These are phyloP conservation scores for Beauveria bassiana DNA, from an alignment of 2,329 filamentous ascomycete species.

Conservation along the genomic window DNA sequence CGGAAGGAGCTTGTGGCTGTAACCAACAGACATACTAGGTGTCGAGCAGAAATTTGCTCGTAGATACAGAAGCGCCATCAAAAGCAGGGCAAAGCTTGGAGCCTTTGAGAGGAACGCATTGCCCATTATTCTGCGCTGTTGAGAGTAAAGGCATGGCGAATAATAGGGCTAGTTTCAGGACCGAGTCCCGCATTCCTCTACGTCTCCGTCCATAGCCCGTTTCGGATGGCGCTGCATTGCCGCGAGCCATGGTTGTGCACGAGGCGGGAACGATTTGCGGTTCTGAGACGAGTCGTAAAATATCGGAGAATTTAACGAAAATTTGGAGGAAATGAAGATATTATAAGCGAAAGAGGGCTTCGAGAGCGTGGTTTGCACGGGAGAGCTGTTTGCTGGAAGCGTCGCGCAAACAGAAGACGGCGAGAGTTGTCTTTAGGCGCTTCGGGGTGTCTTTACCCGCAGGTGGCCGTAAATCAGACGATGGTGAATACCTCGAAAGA, in stretches of 20 bases:
- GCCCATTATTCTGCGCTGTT: constrained; percentile 26
- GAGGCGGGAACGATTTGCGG: not conserved
- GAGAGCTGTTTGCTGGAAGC: not conserved
- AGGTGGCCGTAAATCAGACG: not conserved
- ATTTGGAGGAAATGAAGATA: not conserved
- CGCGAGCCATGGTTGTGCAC: constrained; percentile 2
- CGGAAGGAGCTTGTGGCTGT: not conserved
- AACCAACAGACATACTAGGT: constrained; percentile 47
- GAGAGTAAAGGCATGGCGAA: constrained; percentile 22
- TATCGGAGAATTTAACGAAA: not conserved
- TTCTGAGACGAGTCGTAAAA: not conserved
- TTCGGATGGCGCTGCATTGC: constrained; percentile 1
- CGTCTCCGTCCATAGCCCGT: constrained; percentile 12
- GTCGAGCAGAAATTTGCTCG: constrained; percentile 45
- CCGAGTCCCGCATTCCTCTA: constrained; percentile 15
- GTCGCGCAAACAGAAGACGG: not conserved
- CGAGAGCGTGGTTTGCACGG: not conserved
- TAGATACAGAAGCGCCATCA: constrained; percentile 63
- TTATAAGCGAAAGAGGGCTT: not conserved
- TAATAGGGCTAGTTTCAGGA: constrained; percentile 18
- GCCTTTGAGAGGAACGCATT: constrained; percentile 60
- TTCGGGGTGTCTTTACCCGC: not conserved
- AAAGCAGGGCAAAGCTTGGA: constrained; percentile 69
- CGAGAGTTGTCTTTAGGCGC: not conserved
- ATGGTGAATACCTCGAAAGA: not conserved